Evolutionary conservation across 345 rosid species (phyloP), one percentile per base, ranked within the genome.

Genomic region (Atalantia buxifolia): DNA sequence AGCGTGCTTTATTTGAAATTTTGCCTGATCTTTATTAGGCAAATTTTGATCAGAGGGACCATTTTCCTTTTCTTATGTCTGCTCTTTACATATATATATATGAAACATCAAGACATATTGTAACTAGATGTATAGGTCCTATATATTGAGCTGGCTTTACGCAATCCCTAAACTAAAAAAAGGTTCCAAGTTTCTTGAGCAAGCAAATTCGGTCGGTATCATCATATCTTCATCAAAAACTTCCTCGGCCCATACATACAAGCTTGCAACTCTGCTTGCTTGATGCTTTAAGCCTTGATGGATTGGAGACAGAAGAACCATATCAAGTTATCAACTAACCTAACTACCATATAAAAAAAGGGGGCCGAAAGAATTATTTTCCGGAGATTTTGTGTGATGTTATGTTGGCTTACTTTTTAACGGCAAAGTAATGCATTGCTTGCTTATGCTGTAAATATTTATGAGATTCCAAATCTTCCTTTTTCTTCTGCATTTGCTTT

Each of bases 131-230:
- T 18, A 53, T 53, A 5, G 21, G 21, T 53, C 19, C 21, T 18
- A 53, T n/a, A n/a, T n/a, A n/a, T 53, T 53, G 21, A 53, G 21
- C 77, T 84, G 13, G 66, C 89, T 83, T 86, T 84, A 88, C 86
- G 90, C 89, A 77, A 84, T 77, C 84, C 83, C 83, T 31, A 77
- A 36, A 72, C 50, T 57, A 76, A 70, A 74, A 33, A 10, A 50
- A 8, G 69, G 83, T 86, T 76, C 85, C 84, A 84, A 84, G 85
- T 86, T 81, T 86, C 79, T 78, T 31, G 79, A 81, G 65, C 83
- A 88, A 88, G 89, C 83, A 84, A 84, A 65, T 66, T 70, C 66
- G 66, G 86, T 84, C 50, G 16, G 50, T 13, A 45, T 3, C 18
- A 84, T 85, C 88, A 80, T 85, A 79, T 82, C 84, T 75, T 72